phyloP scores from a whole-genome alignment of 108 stramenopile species.

The Nitzschia inconspicua region DNA sequence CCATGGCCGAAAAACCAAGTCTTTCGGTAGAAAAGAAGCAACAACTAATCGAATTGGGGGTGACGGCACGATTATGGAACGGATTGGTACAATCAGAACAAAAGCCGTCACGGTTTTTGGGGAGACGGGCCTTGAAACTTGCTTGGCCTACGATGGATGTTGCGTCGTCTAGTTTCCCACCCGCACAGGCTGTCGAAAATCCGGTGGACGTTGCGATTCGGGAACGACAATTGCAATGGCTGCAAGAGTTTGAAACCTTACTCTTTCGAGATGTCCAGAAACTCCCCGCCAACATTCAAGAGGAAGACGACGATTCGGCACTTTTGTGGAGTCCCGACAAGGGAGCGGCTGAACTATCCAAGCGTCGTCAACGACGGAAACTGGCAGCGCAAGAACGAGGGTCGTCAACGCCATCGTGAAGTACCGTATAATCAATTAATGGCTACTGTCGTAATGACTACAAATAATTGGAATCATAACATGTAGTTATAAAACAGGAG shows the following conservation, averaged over 20 bases:
- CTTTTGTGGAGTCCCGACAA: slow-evolving; percentile 32
- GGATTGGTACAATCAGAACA: slow-evolving; percentile 31
- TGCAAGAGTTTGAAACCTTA: slow-evolving; percentile 16
- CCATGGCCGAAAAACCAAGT: slow-evolving; percentile 14
- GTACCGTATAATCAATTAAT: neutral
- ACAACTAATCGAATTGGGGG: slow-evolving; percentile 11
- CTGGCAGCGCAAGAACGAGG: slow-evolving; percentile 15
- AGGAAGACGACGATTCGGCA: slow-evolving; percentile 23
- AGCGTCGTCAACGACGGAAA: slow-evolving; percentile 21
- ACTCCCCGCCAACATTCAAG: neutral
- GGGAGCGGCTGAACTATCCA: slow-evolving; percentile 20
- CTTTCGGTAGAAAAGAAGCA: slow-evolving; percentile 6
- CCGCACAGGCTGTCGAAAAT: neutral
- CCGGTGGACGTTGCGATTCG: neutral
- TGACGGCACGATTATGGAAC: slow-evolving; percentile 34
- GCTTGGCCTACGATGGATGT: slow-evolving; percentile 19
- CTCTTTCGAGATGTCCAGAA: neutral
- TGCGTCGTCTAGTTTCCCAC: neutral
- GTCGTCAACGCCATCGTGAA: neutral
- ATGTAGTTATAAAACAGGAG: neutral
- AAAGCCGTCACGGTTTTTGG: slow-evolving; percentile 34
- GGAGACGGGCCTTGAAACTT: slow-evolving; percentile 20
- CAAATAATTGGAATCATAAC: neutral
- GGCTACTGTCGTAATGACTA: neutral
- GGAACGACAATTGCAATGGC: slow-evolving; percentile 11